phyloP scores from a whole-genome alignment of 2,329 filamentous ascomycete genomes.

The Trichophyton equinum region DNA sequence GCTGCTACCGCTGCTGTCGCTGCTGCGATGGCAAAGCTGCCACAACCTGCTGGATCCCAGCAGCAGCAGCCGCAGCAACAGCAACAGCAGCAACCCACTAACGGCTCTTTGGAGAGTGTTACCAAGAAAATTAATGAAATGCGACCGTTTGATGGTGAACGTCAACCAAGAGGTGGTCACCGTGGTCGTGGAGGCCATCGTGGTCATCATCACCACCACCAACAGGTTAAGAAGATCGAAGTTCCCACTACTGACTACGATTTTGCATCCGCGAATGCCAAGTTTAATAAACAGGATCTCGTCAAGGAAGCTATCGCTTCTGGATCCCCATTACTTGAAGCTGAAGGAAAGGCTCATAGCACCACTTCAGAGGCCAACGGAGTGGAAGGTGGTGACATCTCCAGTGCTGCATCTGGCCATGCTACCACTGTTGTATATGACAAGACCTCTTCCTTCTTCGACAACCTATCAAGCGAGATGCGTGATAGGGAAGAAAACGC shows the following conservation, averaged over 20 bases:
- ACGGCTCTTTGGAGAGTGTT: conserved; percentile 30
- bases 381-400: conserved; percentile 24
- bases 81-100: conserved; percentile 20
- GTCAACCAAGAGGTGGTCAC: conserved; percentile 28
- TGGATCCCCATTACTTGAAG: conserved; percentile 51
- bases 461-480: conserved; percentile 91
- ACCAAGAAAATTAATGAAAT: conserved; percentile 36
- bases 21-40: conserved; percentile 40
- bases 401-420: conserved; percentile 27
- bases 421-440: conserved; percentile 53
- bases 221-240: conserved; percentile 57
- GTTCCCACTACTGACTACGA: conserved; percentile 87
- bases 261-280: conserved; percentile 73
- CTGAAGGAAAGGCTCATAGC: conserved; percentile 39
- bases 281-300: conserved; percentile 77
- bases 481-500: conserved; percentile 71
- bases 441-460: conserved; percentile 84
- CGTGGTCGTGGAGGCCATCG: conserved; percentile 37
- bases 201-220: conserved; percentile 30
- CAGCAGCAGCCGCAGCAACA: conserved; percentile 10
- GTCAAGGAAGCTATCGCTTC: conserved; percentile 77
- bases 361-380: conserved; percentile 27
- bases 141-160: conserved; percentile 30
- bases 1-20: conserved; percentile 40
- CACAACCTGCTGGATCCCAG: conserved; percentile 27